Base-by-base conservation (phyloP, 1,139 yeast genomes). In the Candida sp. region DNA sequence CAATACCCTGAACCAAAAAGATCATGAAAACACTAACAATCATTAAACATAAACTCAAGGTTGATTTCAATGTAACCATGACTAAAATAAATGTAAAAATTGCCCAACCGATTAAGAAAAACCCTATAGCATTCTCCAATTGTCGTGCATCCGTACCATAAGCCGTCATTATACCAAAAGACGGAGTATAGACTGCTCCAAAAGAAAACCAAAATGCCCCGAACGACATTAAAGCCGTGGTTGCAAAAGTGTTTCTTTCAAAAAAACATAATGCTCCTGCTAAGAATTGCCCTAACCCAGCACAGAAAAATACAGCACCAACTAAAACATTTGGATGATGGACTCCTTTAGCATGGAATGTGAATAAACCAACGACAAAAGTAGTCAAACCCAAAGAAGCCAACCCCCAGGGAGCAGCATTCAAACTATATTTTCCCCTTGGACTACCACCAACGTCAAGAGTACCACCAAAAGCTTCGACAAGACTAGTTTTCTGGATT, bases 151-250 rank as follows among this genome's bases (percentile, higher is more conserved):
- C 61, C 2, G 67, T 66, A 1, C 63, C 64, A 54, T 84, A 84
- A 21, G 81, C 75, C 3, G 70, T 65, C 2, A 66, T 59, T 39
- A 81, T 74, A 21, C 80, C 82, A 59, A 84, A 84, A 35, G 73
- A 70, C 41, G 80, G 76, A 42, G 77, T 64, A 45, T 79, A 61
- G 35, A 83, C 73, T 36, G 83, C 78, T 12, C 85, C 83, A 58
- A 76, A 84, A 21, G 84, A 68, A 44, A 84, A 66, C 87, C 90
- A 85, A 63, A 84, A 85, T 6, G 87, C 87, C 43, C 90, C 90
- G 58, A 82, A 85, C 44, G 84, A 77, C 39, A 82, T 70, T 57
- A 85, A 78, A 3, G 82, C 84, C 29, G 82, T 77, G 53, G 76
- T 77, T 34, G 83, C 83, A 61, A 79, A 82, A 5, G 85, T 77